Percentiles rank a stretch among this genome's conserved stretches.
Conservation (phyloP, 1,284 basidiomycete genomes). For the Pseudozyma thailandica region DNA sequence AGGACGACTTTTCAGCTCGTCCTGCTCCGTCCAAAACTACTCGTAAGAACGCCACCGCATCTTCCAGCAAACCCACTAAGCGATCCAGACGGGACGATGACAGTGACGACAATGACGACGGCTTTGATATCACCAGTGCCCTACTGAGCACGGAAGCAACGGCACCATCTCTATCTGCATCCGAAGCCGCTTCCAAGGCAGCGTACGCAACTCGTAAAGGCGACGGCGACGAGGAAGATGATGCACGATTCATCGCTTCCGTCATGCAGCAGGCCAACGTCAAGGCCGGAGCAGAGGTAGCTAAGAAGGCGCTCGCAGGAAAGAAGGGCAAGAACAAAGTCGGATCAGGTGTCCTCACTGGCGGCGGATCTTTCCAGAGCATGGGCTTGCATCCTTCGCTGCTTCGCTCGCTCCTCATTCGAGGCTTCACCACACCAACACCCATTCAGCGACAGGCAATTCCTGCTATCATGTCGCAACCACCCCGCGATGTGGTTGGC, state of each 20-base stretch:
- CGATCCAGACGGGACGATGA: slow-evolving; percentile 11
- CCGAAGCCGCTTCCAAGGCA: slow-evolving; percentile 10
- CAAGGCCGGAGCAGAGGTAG: slow-evolving; percentile 61
- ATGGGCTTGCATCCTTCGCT: slow-evolving; percentile 79
- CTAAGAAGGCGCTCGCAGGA: slow-evolving; percentile 50
- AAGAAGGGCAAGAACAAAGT: slow-evolving; percentile 58
- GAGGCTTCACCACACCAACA: slow-evolving; percentile 93
- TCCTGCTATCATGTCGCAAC: slow-evolving; percentile 82
- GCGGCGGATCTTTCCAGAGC: slow-evolving; percentile 67
- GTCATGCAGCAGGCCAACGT: slow-evolving; percentile 64
- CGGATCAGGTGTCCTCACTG: slow-evolving; percentile 55
- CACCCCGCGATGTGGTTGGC: slow-evolving; percentile 92
- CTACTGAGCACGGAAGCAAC: slow-evolving; percentile 21
- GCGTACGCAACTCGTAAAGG: slow-evolving; percentile 28
- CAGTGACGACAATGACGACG: slow-evolving; percentile 21
- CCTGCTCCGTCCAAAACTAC: slow-evolving; percentile 9
- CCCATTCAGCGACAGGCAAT: slow-evolving; percentile 94
- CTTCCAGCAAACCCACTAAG: slow-evolving; percentile 25
- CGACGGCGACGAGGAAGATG: slow-evolving; percentile 57
- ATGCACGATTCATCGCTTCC: slow-evolving; percentile 63
- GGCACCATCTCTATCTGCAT: slow-evolving; percentile 12
- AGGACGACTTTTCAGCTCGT: slow-evolving; percentile 23
- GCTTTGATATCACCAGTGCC: slow-evolving; percentile 40
- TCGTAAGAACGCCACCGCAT: slow-evolving; percentile 26
- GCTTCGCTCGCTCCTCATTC: slow-evolving; percentile 84